Percentiles rank a stretch among this genome's conserved stretches.
phyloP scores from a whole-genome alignment of 257 asterid species.

The Schizonepeta tenuifolia region DNA sequence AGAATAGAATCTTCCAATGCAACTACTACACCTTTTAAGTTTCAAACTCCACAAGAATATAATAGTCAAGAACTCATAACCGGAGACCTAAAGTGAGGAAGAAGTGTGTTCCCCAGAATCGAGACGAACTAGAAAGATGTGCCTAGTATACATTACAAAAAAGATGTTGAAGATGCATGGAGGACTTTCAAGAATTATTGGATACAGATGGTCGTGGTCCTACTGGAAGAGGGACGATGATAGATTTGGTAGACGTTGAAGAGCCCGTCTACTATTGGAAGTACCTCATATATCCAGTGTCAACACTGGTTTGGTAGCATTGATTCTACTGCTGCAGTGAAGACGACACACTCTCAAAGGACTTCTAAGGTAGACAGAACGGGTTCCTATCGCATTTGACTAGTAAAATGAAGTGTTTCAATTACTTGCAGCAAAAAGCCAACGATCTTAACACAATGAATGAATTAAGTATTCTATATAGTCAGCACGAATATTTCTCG shows the following conservation, averaged over 20 bases:
- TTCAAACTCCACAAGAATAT: slow-evolving; percentile 48
- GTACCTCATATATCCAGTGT: slow-evolving; percentile 58
- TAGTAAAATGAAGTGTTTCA: neutral
- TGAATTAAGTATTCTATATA: no score
- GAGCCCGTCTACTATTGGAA: slow-evolving; percentile 52
- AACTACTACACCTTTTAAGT: slow-evolving; percentile 36
- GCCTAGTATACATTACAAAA: neutral
- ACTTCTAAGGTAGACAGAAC: slow-evolving; percentile 20
- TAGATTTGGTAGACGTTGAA: neutral
- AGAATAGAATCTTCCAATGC: slow-evolving; percentile 25
- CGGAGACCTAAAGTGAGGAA: slow-evolving; percentile 1
- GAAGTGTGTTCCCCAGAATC: neutral
- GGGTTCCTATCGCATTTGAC: neutral
- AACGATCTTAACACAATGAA: neutral
- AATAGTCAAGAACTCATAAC: neutral
- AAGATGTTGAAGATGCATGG: neutral
- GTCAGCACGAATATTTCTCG: neutral
- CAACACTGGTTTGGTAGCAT: no score
- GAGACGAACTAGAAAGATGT: neutral
- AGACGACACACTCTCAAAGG: slow-evolving; percentile 6
- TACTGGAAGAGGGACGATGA: neutral
- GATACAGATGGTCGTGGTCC: neutral
- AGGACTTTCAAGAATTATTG: neutral
- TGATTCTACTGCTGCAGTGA: slow-evolving; percentile 1
- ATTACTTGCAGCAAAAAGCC: neutral